A percentile compares a stretch with the other conserved stretches of the same genome.
Evolutionary conservation across 2,329 filamentous ascomycete genomes (phyloP).

Genomic region (Fusarium mexicanum): DNA sequence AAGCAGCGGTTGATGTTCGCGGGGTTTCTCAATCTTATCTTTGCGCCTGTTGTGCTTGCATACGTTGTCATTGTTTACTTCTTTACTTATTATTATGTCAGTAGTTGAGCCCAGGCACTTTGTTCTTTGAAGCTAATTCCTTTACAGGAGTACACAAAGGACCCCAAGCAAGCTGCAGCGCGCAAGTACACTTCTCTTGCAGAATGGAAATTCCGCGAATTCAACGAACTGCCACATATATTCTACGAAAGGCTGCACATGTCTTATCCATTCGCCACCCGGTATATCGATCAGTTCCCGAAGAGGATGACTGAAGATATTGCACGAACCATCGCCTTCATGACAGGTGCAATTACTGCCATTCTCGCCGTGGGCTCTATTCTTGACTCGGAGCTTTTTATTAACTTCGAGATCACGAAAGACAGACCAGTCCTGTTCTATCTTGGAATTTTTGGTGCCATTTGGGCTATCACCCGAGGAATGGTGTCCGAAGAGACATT

Average conservation of each 20-base stretch:
- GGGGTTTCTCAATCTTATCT: conserved; percentile 85
- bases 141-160: conserved; percentile 88
- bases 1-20: conserved; percentile 82
- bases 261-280: conserved; percentile 91
- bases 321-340: conserved; percentile 85
- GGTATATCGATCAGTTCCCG: conserved; percentile 95
- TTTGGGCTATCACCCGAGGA: conserved; percentile 86
- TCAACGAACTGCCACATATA: conserved; percentile 94
- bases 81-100: conserved; percentile 91
- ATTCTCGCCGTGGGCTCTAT: conserved; percentile 86
- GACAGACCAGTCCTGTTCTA: conserved; percentile 93
- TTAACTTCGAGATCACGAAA: conserved; percentile 89
- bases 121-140: conserved; percentile 1
- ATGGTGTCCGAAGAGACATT: conserved; percentile 87
- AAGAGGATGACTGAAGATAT: conserved; percentile 92
- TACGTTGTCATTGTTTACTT: conserved; percentile 91
- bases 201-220: conserved; percentile 98
- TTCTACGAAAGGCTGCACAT: conserved; percentile 91
- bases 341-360: conserved; percentile 85
- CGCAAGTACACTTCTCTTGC: conserved; percentile 92
- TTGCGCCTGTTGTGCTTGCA: conserved; percentile 86
- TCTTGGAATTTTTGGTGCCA: conserved; percentile 80
- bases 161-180: conserved; percentile 82
- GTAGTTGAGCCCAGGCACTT: conserved; percentile 38
- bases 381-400: conserved; percentile 89